Conservation (phyloP, 805 yeast genomes). For the Candida pini region DNA sequence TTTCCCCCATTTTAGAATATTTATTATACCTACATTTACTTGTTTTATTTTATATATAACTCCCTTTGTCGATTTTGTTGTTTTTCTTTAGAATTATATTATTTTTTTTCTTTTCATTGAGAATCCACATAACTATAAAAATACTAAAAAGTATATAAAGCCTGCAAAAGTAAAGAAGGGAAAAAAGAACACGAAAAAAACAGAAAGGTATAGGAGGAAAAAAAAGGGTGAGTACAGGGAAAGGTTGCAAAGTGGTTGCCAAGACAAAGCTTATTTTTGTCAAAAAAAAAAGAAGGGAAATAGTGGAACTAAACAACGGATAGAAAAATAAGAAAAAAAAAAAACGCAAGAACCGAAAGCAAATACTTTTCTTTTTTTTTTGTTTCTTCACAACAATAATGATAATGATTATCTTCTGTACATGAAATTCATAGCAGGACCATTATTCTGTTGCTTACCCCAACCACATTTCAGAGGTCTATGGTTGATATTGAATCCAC, state of each 20-base stretch:
- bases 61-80: not conserved
- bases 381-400: too few relatives aligned
- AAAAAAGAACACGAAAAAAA: not conserved
- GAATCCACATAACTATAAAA: not conserved
- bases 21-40: not conserved
- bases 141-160: not conserved
- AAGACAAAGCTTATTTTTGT: not conserved
- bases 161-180: not conserved
- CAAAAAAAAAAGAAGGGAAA: not conserved
- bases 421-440: constrained; percentile 18
- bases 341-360: not conserved
- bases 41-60: not conserved
- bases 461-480: constrained; percentile 79
- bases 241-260: not conserved
- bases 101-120: not conserved
- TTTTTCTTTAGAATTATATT: not conserved
- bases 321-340: not conserved
- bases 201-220: not conserved
- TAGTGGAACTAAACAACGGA: not conserved
- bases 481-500: constrained; percentile 68
- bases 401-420: constrained; percentile 14
- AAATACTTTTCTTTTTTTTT: too few relatives aligned
- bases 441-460: constrained; percentile 50
- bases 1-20: not conserved
- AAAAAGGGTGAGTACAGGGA: too few relatives aligned